These are phyloP conservation scores for Kluyveromyces sp. DNA, from an alignment of 1,139 yeast genomes.

Conservation along the genomic window DNA sequence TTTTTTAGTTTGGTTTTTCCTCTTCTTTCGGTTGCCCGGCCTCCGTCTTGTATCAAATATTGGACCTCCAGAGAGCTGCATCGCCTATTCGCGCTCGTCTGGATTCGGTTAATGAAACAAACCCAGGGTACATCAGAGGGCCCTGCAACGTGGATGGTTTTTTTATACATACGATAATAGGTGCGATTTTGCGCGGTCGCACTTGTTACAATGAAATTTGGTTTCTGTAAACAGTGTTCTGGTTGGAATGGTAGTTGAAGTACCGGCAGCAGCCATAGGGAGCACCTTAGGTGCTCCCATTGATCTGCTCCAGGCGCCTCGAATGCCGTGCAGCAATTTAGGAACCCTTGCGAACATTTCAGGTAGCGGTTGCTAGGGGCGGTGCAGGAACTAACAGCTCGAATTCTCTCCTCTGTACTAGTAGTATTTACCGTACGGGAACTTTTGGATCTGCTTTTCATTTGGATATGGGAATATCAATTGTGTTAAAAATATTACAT, in stretches of 20 bases:
- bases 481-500: too few relatives aligned
- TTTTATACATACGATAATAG: background rate
- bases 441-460: too few relatives aligned
- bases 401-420: too few relatives aligned
- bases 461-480: too few relatives aligned
- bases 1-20: background rate
- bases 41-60: background rate
- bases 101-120: too few relatives aligned
- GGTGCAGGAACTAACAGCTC: too few relatives aligned
- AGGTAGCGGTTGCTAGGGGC: background rate
- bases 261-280: background rate
- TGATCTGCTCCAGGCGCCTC: background rate
- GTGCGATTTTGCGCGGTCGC: background rate
- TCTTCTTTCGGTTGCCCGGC: background rate
- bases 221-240: slow-evolving; percentile 2
- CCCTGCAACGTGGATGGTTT: background rate
- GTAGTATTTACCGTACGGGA: too few relatives aligned
- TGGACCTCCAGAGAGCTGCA: too few relatives aligned
- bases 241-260: background rate
- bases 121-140: too few relatives aligned
- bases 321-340: background rate
- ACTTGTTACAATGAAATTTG: slow-evolving; percentile 1
- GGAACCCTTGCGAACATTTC: background rate
- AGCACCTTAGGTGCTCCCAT: background rate
- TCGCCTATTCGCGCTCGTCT: too few relatives aligned